A percentile compares a stretch with the other conserved stretches of the same genome.
phyloP scores from a whole-genome alignment of 2,329 filamentous ascomycete genomes.

The Aulographum hederae region DNA sequence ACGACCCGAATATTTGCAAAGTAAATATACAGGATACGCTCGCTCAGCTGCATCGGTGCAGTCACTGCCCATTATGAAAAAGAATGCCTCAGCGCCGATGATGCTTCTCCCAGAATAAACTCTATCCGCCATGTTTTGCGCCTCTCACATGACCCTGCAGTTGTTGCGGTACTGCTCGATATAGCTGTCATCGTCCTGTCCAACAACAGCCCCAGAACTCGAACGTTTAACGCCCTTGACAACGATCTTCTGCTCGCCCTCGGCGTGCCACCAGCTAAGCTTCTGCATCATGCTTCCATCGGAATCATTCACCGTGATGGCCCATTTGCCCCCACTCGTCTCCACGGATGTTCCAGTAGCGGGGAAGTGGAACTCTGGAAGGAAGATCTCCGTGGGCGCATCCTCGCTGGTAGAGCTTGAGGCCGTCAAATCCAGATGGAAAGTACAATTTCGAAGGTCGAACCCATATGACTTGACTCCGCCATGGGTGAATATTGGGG shows the following conservation, averaged over 20 bases:
- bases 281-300: conserved; percentile 44
- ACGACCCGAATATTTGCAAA: no score
- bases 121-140: no score
- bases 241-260: conserved; percentile 64
- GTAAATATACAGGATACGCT: no score
- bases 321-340: conserved; percentile 78
- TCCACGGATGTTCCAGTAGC: conserved; percentile 51
- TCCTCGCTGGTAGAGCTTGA: conserved; percentile 40
- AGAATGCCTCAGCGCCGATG: no score
- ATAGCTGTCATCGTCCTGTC: conserved; percentile 60
- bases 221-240: conserved; percentile 52
- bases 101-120: no score
- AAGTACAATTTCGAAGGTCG: conserved; percentile 61
- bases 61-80: no score
- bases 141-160: no score
- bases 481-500: conserved; percentile 59
- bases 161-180: conserved; percentile 46
- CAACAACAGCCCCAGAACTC: conserved; percentile 23
- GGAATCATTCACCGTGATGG: conserved; percentile 36
- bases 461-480: conserved; percentile 57
- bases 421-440: conserved; percentile 52
- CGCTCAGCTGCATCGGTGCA: no score
- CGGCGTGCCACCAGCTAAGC: conserved; percentile 82
- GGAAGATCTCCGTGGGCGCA: conserved; percentile 60
- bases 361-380: conserved; percentile 89